A percentile compares a stretch with the other conserved stretches of the same genome.
Evolutionary conservation across 108 stramenopile genomes (phyloP).

Genomic region (Fragilaria crotonensis): DNA sequence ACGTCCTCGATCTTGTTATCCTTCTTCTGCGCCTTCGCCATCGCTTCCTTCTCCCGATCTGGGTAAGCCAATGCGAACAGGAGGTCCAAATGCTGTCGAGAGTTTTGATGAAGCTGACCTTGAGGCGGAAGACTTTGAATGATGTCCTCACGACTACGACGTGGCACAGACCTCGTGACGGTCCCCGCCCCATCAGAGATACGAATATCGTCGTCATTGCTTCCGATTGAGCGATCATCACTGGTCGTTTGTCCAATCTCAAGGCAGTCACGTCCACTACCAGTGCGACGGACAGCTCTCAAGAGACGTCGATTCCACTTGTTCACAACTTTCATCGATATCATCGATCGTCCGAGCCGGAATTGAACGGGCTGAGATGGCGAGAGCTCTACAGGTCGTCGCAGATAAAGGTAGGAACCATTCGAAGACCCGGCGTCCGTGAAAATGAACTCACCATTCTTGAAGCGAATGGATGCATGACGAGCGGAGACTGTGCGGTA

Average conservation of each 20-base stretch:
- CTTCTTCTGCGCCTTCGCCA: slow-evolving; percentile 1
- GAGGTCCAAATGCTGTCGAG: slow-evolving; percentile 70
- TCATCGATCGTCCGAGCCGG: slow-evolving; percentile 78
- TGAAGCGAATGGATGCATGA: slow-evolving; percentile 83
- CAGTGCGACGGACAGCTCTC: slow-evolving; percentile 63
- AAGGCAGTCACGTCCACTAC: slow-evolving; percentile 17
- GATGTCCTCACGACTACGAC: slow-evolving; percentile 71
- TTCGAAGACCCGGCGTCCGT: slow-evolving; percentile 86
- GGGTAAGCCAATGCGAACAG: slow-evolving; percentile 81
- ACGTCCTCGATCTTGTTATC: background rate
- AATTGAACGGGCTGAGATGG: slow-evolving; percentile 76
- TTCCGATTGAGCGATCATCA: slow-evolving; percentile 76
- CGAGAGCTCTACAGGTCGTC: slow-evolving; percentile 78
- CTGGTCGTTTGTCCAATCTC: slow-evolving; percentile 14
- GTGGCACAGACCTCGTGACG: slow-evolving; percentile 47
- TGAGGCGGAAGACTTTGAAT: slow-evolving; percentile 64
- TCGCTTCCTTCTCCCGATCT: slow-evolving; percentile 34
- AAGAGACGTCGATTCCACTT: slow-evolving; percentile 80
- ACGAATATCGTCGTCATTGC: slow-evolving; percentile 76
- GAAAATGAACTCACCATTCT: slow-evolving; percentile 89
- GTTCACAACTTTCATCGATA: slow-evolving; percentile 85
- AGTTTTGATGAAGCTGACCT: slow-evolving; percentile 69
- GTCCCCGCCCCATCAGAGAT: slow-evolving; percentile 68
- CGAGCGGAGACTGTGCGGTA: slow-evolving; percentile 89
- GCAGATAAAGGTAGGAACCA: slow-evolving; percentile 80